These are phyloP conservation scores for Russula ochroleuca DNA, from an alignment of 768 basidiomycete genomes.

Conservation along the genomic window DNA sequence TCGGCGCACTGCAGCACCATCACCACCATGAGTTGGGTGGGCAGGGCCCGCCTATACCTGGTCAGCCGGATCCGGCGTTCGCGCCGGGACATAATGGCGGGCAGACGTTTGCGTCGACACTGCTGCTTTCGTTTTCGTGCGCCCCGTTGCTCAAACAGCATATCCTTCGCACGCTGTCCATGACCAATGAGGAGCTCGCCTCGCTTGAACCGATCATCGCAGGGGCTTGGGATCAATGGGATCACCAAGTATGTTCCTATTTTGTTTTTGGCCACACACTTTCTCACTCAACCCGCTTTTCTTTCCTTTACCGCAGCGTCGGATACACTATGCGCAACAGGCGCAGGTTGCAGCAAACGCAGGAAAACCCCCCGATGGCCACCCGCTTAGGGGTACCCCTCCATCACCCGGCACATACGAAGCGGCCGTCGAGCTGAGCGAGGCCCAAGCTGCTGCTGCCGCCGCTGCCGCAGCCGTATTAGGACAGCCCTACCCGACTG, in stretches of 20 bases:
- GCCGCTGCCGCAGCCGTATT: no score
- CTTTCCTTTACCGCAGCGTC: no score
- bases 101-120: constrained; percentile 74
- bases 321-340: constrained; percentile 44
- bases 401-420: constrained; percentile 26
- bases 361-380: constrained; percentile 32
- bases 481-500: constrained; percentile 22
- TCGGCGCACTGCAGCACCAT: constrained; percentile 31
- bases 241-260: constrained; percentile 55
- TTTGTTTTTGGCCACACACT: background rate
- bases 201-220: constrained; percentile 77
- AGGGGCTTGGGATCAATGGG: constrained; percentile 84
- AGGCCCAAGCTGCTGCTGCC: constrained; percentile 18
- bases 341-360: constrained; percentile 27
- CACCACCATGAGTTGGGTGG: constrained; percentile 26
- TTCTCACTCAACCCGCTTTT: background rate
- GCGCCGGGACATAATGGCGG: constrained; percentile 58
- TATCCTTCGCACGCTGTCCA: constrained; percentile 62
- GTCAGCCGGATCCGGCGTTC: constrained; percentile 54
- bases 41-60: constrained; percentile 39
- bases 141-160: constrained; percentile 72
- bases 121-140: constrained; percentile 72
- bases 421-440: constrained; percentile 20
- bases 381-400: constrained; percentile 27
- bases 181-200: constrained; percentile 76